phyloP scores from a whole-genome alignment of 2,329 filamentous ascomycete genomes.

The Chrysoporthe deuterocubensis region DNA sequence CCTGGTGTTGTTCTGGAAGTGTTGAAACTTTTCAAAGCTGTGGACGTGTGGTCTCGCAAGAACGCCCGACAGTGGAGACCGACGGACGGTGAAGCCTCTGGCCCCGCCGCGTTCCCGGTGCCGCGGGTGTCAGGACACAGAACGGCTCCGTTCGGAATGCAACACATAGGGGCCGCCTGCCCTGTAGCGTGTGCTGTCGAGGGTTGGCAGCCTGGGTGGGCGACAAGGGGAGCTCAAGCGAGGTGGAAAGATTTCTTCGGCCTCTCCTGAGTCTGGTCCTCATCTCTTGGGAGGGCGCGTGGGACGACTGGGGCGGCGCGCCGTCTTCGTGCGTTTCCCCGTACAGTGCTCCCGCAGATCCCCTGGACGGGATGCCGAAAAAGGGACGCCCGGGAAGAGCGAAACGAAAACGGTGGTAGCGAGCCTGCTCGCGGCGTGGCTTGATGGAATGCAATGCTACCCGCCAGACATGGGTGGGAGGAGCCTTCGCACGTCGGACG shows the following conservation, averaged over 20 bases:
- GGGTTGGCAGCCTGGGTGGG: slow-evolving; percentile 1
- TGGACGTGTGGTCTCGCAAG: neutral
- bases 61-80: neutral
- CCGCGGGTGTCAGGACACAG: slow-evolving; percentile 11
- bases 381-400: slow-evolving; percentile 6
- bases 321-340: neutral
- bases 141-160: slow-evolving; percentile 18
- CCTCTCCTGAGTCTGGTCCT: slow-evolving; percentile 6
- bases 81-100: slow-evolving; percentile 13
- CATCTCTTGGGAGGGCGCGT: neutral
- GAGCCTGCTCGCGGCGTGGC: slow-evolving; percentile 6
- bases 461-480: neutral
- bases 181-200: slow-evolving; percentile 7
- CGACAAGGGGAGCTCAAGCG: neutral
- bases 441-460: slow-evolving; percentile 6
- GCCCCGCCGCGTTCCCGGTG: slow-evolving; percentile 6
- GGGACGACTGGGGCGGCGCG: neutral
- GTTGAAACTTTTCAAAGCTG: neutral
- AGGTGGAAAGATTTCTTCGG: slow-evolving; percentile 16
- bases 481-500: neutral
- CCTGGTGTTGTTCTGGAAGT: neutral
- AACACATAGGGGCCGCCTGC: slow-evolving; percentile 9
- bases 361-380: slow-evolving; percentile 21
- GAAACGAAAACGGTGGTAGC: slow-evolving; percentile 11
- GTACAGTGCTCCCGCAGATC: slow-evolving; percentile 17